These are phyloP conservation scores for Pseudonectria buxi DNA, from an alignment of 2,329 filamentous ascomycete genomes.

Conservation along the genomic window DNA sequence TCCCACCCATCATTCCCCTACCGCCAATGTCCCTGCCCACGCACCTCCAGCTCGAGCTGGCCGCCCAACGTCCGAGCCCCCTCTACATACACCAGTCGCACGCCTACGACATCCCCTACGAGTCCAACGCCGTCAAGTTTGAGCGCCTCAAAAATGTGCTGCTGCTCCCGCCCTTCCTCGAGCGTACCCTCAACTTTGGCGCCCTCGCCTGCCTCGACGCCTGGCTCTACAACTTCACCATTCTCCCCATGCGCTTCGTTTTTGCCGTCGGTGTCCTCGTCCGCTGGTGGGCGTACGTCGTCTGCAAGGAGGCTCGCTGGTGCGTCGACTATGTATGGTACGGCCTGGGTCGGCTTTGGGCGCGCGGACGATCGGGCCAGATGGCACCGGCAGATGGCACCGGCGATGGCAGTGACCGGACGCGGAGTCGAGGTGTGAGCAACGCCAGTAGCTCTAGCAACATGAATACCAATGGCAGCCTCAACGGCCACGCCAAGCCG, in stretches of 20 bases:
- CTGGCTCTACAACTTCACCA: constrained; percentile 95
- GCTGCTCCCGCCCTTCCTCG: constrained; percentile 71
- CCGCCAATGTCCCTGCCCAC: constrained; percentile 62
- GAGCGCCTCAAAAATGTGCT: constrained; percentile 87
- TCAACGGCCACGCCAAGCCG: constrained; percentile 1
- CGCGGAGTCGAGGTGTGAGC: constrained; percentile 30
- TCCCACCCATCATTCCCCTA: constrained; percentile 51
- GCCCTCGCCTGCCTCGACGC: constrained; percentile 87
- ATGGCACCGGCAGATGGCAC: constrained; percentile 26
- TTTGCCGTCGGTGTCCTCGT: constrained; percentile 71
- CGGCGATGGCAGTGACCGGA: constrained; percentile 33
- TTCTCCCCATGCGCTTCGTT: constrained; percentile 80
- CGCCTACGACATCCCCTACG: constrained; percentile 63
- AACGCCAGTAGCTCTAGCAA: constrained; percentile 12
- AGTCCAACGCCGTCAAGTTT: constrained; percentile 87
- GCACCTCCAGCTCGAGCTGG: constrained; percentile 57
- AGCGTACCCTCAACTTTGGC: constrained; percentile 81
- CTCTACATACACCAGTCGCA: constrained; percentile 59
- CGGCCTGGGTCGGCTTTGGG: constrained; percentile 75
- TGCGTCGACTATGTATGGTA: constrained; percentile 70
- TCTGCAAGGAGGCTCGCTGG: constrained; percentile 65
- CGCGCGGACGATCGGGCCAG: constrained; percentile 43
- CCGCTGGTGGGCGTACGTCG: constrained; percentile 69
- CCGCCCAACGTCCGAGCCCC: constrained; percentile 54
- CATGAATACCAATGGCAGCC: constrained; percentile 2